phyloP scores from a whole-genome alignment of 2,329 filamentous ascomycete genomes.

The Emericellopsis cladophorae region DNA sequence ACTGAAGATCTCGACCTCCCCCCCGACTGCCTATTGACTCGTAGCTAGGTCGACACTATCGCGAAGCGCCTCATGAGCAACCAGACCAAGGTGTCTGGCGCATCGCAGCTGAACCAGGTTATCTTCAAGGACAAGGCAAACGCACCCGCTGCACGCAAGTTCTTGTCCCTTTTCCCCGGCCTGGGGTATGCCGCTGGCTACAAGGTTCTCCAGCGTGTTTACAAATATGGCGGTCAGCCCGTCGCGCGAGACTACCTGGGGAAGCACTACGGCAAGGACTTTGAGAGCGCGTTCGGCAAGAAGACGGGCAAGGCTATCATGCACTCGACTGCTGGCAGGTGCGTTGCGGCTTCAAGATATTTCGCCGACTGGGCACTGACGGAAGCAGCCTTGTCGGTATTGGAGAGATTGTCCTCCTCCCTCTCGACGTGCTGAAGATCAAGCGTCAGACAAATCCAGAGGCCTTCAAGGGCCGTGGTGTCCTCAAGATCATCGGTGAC shows the following conservation, averaged over 20 bases:
- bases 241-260: conserved; percentile 84
- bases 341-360: background rate
- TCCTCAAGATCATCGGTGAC: conserved; percentile 80
- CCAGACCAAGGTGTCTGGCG: conserved; percentile 40
- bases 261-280: conserved; percentile 65
- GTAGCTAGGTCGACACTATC: conserved; percentile 76
- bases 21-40: background rate
- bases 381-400: conserved; percentile 75
- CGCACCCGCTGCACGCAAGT: conserved; percentile 61
- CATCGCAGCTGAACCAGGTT: conserved; percentile 67
- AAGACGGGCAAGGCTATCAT: conserved; percentile 97
- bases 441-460: conserved; percentile 99
- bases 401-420: conserved; percentile 89
- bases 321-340: conserved; percentile 92
- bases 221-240: conserved; percentile 98
- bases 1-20: background rate
- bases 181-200: conserved; percentile 96
- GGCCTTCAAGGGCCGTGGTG: conserved; percentile 85
- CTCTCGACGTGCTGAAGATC: conserved; percentile 96
- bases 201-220: conserved; percentile 93
- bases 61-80: conserved; percentile 99
- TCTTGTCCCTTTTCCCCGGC: conserved; percentile 91
- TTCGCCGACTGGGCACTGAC: background rate
- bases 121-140: conserved; percentile 84
- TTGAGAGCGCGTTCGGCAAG: conserved; percentile 84